Evolutionary conservation across 2,329 filamentous ascomycete species (phyloP).

Genomic region (Colletotrichum navitas): DNA sequence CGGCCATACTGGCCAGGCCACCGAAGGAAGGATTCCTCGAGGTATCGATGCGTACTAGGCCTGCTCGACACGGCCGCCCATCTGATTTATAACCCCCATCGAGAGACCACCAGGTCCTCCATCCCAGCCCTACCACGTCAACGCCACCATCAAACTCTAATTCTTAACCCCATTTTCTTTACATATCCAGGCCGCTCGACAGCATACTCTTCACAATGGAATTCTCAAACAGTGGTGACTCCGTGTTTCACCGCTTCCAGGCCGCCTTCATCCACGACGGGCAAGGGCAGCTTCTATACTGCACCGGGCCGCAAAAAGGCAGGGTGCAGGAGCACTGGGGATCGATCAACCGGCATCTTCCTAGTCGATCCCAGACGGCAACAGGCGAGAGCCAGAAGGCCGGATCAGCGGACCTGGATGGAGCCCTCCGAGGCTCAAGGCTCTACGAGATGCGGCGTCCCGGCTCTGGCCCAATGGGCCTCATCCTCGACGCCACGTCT

Average conservation of each 20-base stretch:
- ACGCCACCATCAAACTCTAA: conserved; percentile 4
- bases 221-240: conserved; percentile 39
- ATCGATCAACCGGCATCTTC: conserved; percentile 20
- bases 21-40: not conserved
- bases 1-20: not conserved
- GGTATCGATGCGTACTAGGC: not conserved
- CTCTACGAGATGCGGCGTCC: conserved; percentile 28
- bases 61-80: not conserved
- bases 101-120: conserved; percentile 6
- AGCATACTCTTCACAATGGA: conserved; percentile 31
- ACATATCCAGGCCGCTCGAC: not conserved
- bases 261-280: conserved; percentile 36
- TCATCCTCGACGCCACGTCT: conserved; percentile 26
- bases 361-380: conserved; percentile 14
- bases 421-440: conserved; percentile 13
- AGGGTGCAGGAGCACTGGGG: conserved; percentile 30
- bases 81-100: conserved; percentile 17
- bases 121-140: conserved; percentile 4
- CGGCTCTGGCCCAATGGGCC: conserved; percentile 15
- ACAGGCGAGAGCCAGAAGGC: conserved; percentile 11
- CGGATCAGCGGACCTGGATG: conserved; percentile 21
- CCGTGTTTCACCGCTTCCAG: conserved; percentile 40
- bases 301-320: conserved; percentile 24
- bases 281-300: conserved; percentile 33
- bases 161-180: conserved; percentile 10